Conservation (phyloP, 352 stramenopile genomes). For the Lagenidium giganteum region DNA sequence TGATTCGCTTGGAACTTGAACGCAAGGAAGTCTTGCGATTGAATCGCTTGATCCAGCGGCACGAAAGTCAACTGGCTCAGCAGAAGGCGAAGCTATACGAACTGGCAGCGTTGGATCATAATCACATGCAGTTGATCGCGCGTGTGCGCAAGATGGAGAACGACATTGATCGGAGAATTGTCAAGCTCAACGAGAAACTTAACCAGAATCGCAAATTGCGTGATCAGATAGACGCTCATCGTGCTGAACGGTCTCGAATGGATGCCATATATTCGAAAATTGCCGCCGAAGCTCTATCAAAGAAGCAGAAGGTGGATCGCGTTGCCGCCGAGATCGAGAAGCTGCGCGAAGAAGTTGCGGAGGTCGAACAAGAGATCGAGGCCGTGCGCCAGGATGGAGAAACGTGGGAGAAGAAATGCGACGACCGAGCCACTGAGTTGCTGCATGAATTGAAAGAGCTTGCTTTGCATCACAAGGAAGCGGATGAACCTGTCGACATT, state of each 20-base stretch:
- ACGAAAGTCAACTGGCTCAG: constrained; percentile 46
- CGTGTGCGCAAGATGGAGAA: constrained; percentile 78
- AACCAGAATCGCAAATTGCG: constrained; percentile 59
- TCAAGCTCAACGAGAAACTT: constrained; percentile 82
- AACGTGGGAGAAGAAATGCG: constrained; percentile 56
- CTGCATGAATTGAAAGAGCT: constrained; percentile 73
- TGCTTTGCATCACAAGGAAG: constrained; percentile 46
- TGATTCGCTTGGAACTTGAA: constrained; percentile 73
- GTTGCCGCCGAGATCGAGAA: constrained; percentile 47
- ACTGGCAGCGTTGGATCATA: constrained; percentile 62
- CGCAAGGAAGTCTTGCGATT: constrained; percentile 63
- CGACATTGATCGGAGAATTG: constrained; percentile 74
- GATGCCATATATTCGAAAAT: constrained; percentile 77
- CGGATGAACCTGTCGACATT: constrained; percentile 39
- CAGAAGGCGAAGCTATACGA: constrained; percentile 78
- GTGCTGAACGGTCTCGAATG: constrained; percentile 63
- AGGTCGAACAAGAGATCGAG: constrained; percentile 56
- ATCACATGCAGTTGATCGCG: constrained; percentile 50
- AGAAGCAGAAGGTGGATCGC: constrained; percentile 42
- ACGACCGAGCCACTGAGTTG: constrained; percentile 37
- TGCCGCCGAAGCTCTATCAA: constrained; percentile 47
- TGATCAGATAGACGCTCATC: constrained; percentile 59
- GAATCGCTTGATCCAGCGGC: constrained; percentile 63
- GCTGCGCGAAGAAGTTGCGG: constrained; percentile 42
- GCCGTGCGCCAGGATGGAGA: constrained; percentile 47